phyloP scores from a whole-genome alignment of 805 yeast species.

The Candida tallmaniae region DNA sequence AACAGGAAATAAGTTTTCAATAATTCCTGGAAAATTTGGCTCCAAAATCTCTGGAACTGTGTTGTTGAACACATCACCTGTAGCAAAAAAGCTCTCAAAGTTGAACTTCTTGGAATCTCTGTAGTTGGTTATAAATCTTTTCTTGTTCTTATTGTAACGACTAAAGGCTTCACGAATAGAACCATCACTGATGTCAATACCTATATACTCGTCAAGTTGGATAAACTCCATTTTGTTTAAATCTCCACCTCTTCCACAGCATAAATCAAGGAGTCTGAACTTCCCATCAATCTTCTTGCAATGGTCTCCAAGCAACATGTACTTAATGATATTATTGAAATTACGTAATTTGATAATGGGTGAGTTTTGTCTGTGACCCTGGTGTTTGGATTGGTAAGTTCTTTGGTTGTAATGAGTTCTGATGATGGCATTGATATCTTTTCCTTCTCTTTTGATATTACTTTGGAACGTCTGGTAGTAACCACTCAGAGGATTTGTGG shows the following conservation, averaged over 20 bases:
- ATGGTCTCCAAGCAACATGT: slow-evolving; percentile 72
- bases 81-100: slow-evolving; percentile 80
- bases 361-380: slow-evolving; percentile 61
- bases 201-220: slow-evolving; percentile 70
- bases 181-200: slow-evolving; percentile 87
- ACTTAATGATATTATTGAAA: slow-evolving; percentile 89
- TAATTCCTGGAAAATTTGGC: slow-evolving; percentile 53
- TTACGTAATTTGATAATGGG: slow-evolving; percentile 82
- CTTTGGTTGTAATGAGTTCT: slow-evolving; percentile 83
- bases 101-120: slow-evolving; percentile 44
- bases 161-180: slow-evolving; percentile 80
- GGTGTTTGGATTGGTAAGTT: slow-evolving; percentile 60
- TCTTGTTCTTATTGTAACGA: slow-evolving; percentile 57
- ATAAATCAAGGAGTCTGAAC: slow-evolving; percentile 67
- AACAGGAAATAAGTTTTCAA: slow-evolving; percentile 69
- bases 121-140: slow-evolving; percentile 29
- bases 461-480: slow-evolving; percentile 38
- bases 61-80: slow-evolving; percentile 85
- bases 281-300: slow-evolving; percentile 27
- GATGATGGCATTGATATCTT: slow-evolving; percentile 62
- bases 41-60: slow-evolving; percentile 63
- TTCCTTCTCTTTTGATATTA: slow-evolving; percentile 26
- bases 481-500: slow-evolving; percentile 19
- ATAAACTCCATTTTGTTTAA: slow-evolving; percentile 82
- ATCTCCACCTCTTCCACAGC: slow-evolving; percentile 99